Evolutionary conservation across 1,139 yeast genomes (phyloP), one percentile per base, ranked within the genome.

Genomic region (Taphrina sp.): DNA sequence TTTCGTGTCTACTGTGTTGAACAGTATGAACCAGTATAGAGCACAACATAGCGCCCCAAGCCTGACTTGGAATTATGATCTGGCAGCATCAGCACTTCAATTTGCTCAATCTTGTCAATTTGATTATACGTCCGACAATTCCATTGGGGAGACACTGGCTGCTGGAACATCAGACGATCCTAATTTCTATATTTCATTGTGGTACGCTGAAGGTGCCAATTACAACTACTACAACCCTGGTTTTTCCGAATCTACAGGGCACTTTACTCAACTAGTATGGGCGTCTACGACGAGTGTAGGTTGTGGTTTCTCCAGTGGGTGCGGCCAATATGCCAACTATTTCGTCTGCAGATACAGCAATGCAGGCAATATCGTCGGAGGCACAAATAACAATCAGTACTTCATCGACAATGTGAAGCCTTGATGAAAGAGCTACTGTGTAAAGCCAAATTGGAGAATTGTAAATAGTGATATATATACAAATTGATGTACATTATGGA

Each of bases 201-300:
- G 95, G 95, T 84, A 83, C 71, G 70, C 71, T 59, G 95, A 85
- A 71, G 81, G 81, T 63, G 59, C 66, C 2, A 60, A 67, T 53
- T 85, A 82, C 72, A 72, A 79, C 67, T 82, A 72, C 70, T 60
- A 65, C 17, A 63, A 69, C 61, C 73, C 75, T 47, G 65, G 66
- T 33, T 61, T 53, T 41, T 66, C 73, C 38, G 68, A 67, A 8
- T 45, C 64, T 16, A 68, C 77, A 56, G 78, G 81, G 61, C 92
- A 84, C 67, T 84, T 82, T 72, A 83, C 90, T 24, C 88, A 82
- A 67, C 76, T 84, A 46, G 79, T 84, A 47, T 84, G 92, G 92
- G 81, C 80, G 66, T 68, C 73, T 22, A 72, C 85, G 57, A 74
- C 81, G 17, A 66, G 75, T 65, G 68, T 84, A 19, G 90, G 90